Evolutionary conservation across 352 stramenopile genomes (phyloP).

Genomic region (Phytopythium aichiense): DNA sequence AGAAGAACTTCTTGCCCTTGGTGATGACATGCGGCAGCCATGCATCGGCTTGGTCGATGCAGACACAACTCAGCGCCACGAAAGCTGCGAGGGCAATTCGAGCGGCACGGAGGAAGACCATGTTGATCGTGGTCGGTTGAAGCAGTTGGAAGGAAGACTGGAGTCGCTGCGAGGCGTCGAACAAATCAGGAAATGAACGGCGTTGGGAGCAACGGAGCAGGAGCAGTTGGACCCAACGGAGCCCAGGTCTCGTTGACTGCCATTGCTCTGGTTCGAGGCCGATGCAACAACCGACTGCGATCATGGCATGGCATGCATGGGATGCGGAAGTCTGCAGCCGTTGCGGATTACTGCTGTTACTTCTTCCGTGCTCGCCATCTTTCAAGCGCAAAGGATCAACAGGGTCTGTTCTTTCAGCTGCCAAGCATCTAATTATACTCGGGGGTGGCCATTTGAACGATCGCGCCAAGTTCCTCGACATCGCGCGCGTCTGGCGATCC

Average conservation of each 20-base stretch:
- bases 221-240: not conserved
- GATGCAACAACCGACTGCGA: not conserved
- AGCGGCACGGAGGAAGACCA: not conserved
- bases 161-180: not conserved
- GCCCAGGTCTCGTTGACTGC: not conserved
- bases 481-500: not conserved
- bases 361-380: not conserved
- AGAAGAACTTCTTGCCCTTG: slow-evolving; percentile 86
- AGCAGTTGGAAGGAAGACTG: not conserved
- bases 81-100: not conserved
- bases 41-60: slow-evolving; percentile 12
- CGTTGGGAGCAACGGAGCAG: not conserved
- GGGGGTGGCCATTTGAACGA: not conserved
- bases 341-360: not conserved
- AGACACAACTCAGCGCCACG: not conserved
- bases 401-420: not conserved
- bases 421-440: not conserved
- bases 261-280: not conserved
- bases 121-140: not conserved
- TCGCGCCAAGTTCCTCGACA: not conserved
- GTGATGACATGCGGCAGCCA: slow-evolving; percentile 45
- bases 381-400: not conserved
- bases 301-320: not conserved
- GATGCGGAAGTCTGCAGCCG: not conserved
- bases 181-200: not conserved